Base-by-base conservation (phyloP, 2,329 filamentous ascomycete genomes). In the Trichoderma lentiforme region DNA sequence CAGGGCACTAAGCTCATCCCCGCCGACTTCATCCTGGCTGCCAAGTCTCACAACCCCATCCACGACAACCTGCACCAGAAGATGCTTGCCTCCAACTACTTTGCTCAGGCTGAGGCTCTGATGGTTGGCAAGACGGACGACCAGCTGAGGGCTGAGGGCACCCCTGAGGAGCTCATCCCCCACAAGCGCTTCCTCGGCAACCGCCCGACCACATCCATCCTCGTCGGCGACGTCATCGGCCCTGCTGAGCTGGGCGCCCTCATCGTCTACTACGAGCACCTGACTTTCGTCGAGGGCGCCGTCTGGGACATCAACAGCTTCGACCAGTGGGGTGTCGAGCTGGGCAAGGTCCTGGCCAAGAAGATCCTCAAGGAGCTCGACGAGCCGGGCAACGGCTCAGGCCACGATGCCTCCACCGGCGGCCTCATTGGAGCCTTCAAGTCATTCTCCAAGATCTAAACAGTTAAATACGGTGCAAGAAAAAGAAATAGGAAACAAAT, bases 241-340 rank as follows among this genome's bases (percentile, higher is more conserved):
- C 96, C 96, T 9, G 93, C 91, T 57, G 94, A 97, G 78, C 89
- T 99, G 62, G 96, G 96, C 80, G 95, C 96, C 4, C 85, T 99
- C 78, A 99, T 99, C 78, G 95, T 94, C 76, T 99, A 98, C 89
- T 99, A 99, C 84, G 96, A 99, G 88, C 96, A 99, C 85, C 85
- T 98, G 74, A 98, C 96, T 71, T 99, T 99, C 83, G 97, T 93
- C 47, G 96, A 99, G 86, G 96, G 96, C 78, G 95, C 95, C 67
- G 88, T 99, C 81, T 99, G 96, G 96, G 97, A 98, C 86, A 97
- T 99, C 87, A 99, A 99, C 90, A 94, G 92, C 80, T 99, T 98
- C 81, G 96, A 99, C 85, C 96, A 99, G 87, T 99, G 96, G 96
- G 96, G 96, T 84, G 96, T 99, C 58, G 96, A 99, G 88, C 87